A percentile compares a stretch with the other conserved stretches of the same genome.
These are phyloP conservation scores for Apophysomyces trapeziformis DNA, from an alignment of 371 early-diverging fungal genomes.

Conservation along the genomic window DNA sequence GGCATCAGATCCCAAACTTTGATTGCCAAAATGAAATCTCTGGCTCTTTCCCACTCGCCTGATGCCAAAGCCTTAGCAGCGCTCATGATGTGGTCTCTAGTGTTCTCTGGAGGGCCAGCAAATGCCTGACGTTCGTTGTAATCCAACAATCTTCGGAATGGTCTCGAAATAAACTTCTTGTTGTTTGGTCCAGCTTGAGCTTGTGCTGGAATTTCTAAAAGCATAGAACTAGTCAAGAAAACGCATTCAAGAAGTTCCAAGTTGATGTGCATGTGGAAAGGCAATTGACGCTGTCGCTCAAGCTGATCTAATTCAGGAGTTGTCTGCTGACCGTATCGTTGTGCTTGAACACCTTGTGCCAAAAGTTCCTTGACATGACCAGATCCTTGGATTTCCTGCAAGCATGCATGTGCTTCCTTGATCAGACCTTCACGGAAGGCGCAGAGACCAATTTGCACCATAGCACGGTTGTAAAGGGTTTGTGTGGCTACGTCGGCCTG, in stretches of 20 bases:
- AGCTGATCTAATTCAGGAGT: conserved; percentile 89
- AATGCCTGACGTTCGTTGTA: conserved; percentile 95
- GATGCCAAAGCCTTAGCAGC: conserved; percentile 90
- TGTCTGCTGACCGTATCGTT: conserved; percentile 69
- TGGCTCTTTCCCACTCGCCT: conserved; percentile 93
- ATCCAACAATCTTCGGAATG: conserved; percentile 94
- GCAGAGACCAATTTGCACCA: conserved; percentile 95
- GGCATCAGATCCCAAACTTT: conserved; percentile 97
- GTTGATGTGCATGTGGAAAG: conserved; percentile 99
- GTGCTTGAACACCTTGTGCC: conserved; percentile 89
- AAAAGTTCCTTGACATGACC: conserved; percentile 93
- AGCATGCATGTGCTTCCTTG: conserved; percentile 82
- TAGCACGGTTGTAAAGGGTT: conserved; percentile 94
- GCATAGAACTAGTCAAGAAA: conserved; percentile 93
- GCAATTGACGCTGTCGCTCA: conserved; percentile 93
- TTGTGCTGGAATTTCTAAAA: conserved; percentile 96
- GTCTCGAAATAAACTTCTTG: conserved; percentile 87
- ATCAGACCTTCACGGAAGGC: conserved; percentile 96
- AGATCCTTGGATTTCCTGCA: conserved; percentile 89
- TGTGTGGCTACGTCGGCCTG: conserved; percentile 93
- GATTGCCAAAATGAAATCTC: conserved; percentile 83
- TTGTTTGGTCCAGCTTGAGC: conserved; percentile 83
- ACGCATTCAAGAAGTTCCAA: conserved; percentile 97
- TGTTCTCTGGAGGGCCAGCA: conserved; percentile 96
- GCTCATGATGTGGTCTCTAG: conserved; percentile 97